Percentiles rank a stretch among this genome's conserved stretches.
Evolutionary conservation across 2,329 filamentous ascomycete species (phyloP).

Genomic region (Aspergillus jensenii): DNA sequence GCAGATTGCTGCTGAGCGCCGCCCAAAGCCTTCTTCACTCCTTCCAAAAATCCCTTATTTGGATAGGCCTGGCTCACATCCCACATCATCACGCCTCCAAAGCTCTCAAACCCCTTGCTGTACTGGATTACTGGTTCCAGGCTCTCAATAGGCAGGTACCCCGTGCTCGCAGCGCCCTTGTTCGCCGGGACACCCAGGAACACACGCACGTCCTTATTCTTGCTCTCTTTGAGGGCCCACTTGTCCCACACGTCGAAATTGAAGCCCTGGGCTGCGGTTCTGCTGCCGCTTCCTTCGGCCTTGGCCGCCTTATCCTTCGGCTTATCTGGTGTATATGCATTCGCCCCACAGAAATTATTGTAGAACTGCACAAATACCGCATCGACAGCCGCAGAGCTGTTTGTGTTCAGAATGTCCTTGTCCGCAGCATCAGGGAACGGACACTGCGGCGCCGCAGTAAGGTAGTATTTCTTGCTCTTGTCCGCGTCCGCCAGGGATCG

Average conservation of each 20-base stretch:
- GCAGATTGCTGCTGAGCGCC: neutral
- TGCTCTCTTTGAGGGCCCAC: slow-evolving; percentile 60
- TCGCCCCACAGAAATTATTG: slow-evolving; percentile 66
- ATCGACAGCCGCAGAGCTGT: slow-evolving; percentile 57
- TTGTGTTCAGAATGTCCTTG: slow-evolving; percentile 55
- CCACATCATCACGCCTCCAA: slow-evolving; percentile 71
- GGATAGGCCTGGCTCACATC: slow-evolving; percentile 61
- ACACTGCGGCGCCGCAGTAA: slow-evolving; percentile 69
- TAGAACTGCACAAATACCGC: slow-evolving; percentile 67
- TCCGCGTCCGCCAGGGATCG: slow-evolving; percentile 56
- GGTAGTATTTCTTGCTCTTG: slow-evolving; percentile 54
- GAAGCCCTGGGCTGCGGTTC: slow-evolving; percentile 50
- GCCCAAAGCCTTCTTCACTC: slow-evolving; percentile 36
- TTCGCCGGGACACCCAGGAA: slow-evolving; percentile 62
- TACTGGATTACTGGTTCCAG: slow-evolving; percentile 56
- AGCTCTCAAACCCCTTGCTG: slow-evolving; percentile 56
- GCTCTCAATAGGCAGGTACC: slow-evolving; percentile 53
- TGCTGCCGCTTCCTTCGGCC: neutral
- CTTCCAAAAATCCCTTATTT: slow-evolving; percentile 58
- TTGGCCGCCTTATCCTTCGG: slow-evolving; percentile 20
- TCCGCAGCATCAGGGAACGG: slow-evolving; percentile 63
- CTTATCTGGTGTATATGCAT: slow-evolving; percentile 47
- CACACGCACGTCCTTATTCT: slow-evolving; percentile 62
- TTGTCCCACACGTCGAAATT: slow-evolving; percentile 65
- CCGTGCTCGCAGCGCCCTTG: slow-evolving; percentile 52